Conservation (phyloP, 352 stramenopile genomes). For the Phytophthora chlamydospora region DNA sequence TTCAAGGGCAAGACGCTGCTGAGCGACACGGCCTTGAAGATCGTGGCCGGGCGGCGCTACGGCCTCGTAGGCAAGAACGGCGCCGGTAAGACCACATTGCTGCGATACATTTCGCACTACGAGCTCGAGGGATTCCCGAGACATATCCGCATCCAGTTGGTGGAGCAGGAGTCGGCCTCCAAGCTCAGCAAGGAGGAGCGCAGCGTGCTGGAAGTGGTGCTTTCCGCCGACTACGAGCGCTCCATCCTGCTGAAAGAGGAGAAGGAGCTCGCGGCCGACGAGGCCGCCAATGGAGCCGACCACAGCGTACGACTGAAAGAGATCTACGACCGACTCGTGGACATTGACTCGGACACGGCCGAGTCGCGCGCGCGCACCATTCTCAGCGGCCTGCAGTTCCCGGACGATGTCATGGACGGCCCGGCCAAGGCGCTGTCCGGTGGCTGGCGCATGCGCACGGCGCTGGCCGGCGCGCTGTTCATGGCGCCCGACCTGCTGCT, state of each 20-base stretch:
- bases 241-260: conserved; percentile 92
- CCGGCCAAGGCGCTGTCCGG: conserved; percentile 92
- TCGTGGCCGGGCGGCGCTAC: conserved; percentile 86
- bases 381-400: conserved; percentile 94
- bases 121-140: conserved; percentile 96
- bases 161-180: conserved; percentile 94
- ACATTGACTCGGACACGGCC: conserved; percentile 92
- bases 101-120: conserved; percentile 96
- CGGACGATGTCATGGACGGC: conserved; percentile 89
- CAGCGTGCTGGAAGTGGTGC: conserved; percentile 94
- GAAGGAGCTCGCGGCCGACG: conserved; percentile 84
- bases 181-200: conserved; percentile 81
- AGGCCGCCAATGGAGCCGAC: conserved; percentile 38
- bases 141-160: conserved; percentile 95
- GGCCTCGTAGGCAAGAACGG: conserved; percentile 95
- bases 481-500: conserved; percentile 96
- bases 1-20: conserved; percentile 92
- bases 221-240: conserved; percentile 95
- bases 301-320: conserved; percentile 68
- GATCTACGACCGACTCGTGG: conserved; percentile 87
- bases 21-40: conserved; percentile 86
- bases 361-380: conserved; percentile 92
- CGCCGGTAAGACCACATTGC: conserved; percentile 95
- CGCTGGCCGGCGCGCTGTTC: conserved; percentile 94
- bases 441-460: conserved; percentile 95